These are phyloP conservation scores for Mikania micrantha DNA, from an alignment of 129 eudicot species.

Conservation along the genomic window DNA sequence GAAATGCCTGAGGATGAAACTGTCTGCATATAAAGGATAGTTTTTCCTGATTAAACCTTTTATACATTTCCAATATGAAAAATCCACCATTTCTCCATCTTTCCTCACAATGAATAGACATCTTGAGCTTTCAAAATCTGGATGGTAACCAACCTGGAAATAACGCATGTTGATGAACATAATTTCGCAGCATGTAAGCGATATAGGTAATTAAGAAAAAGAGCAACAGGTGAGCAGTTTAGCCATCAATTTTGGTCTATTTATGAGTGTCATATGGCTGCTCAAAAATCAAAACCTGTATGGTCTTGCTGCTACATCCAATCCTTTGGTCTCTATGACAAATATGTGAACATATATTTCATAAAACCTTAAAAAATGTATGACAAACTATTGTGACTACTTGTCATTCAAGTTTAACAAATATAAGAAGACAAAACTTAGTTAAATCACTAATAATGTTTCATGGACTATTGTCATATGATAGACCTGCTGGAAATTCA, in stretches of 20 bases:
- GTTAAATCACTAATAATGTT: too few species aligned
- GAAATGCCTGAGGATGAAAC: constrained; percentile 82
- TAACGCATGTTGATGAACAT: not conserved
- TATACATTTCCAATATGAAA: constrained; percentile 96
- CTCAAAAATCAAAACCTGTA: too few species aligned
- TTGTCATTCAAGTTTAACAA: too few species aligned
- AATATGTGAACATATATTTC: too few species aligned
- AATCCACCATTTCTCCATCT: constrained; percentile 72
- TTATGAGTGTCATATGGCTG: not conserved
- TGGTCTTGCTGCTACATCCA: too few species aligned
- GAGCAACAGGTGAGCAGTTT: not conserved
- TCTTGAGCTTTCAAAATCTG: constrained; percentile 72
- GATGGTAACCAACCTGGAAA: constrained; percentile 84
- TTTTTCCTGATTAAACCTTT: constrained; percentile 84
- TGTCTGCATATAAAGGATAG: constrained; percentile 89
- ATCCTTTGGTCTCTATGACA: too few species aligned
- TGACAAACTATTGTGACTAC: too few species aligned
- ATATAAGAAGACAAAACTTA: too few species aligned
- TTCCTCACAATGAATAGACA: constrained; percentile 83
- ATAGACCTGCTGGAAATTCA: too few species aligned
- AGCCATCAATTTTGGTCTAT: not conserved
- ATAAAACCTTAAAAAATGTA: too few species aligned
- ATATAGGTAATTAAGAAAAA: not conserved
- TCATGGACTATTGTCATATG: too few species aligned
- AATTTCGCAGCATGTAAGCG: not conserved